Conservation (phyloP, 2,329 filamentous ascomycete genomes). For the Clonostachys sp. region DNA sequence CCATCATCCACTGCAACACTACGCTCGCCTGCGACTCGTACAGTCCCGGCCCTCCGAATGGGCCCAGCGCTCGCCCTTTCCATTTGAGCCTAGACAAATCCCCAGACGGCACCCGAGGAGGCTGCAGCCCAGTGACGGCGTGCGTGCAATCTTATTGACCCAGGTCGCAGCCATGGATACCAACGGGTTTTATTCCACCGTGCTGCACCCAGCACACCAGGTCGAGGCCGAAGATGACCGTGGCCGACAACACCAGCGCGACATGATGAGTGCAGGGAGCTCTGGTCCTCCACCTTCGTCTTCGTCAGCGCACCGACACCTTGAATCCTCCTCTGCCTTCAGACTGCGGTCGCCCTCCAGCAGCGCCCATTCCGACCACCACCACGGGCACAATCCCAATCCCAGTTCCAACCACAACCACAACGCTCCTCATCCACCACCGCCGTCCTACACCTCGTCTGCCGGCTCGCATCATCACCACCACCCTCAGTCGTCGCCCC, state of each 20-base stretch:
- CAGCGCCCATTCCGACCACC: conserved; percentile 6
- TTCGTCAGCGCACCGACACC: conserved; percentile 6
- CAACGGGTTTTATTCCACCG: conserved; percentile 42
- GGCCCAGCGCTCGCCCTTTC: too few species aligned
- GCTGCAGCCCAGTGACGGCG: not conserved
- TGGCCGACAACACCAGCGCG: conserved; percentile 29
- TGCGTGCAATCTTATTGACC: not conserved
- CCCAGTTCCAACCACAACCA: conserved; percentile 1
- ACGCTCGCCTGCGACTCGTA: too few species aligned
- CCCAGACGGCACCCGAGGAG: too few species aligned
- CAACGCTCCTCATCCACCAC: conserved; percentile 19
- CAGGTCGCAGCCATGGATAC: conserved; percentile 18
- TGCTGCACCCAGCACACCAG: conserved; percentile 37
- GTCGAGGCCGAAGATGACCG: conserved; percentile 12
- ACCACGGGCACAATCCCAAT: not conserved
- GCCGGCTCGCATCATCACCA: conserved; percentile 18
- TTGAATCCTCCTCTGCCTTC: conserved; percentile 30
- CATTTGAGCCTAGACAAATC: too few species aligned
- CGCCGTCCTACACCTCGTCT: conserved; percentile 16
- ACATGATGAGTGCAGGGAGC: conserved; percentile 36
- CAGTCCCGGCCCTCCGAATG: too few species aligned
- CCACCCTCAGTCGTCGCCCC: conserved; percentile 20
- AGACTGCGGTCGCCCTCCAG: conserved; percentile 45
- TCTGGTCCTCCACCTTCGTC: conserved; percentile 13
- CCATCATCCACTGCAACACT: too few species aligned